Evolutionary conservation across 768 basidiomycete genomes (phyloP), one percentile per base, ranked within the genome.

Genomic region (Agrocybe chaxingu): DNA sequence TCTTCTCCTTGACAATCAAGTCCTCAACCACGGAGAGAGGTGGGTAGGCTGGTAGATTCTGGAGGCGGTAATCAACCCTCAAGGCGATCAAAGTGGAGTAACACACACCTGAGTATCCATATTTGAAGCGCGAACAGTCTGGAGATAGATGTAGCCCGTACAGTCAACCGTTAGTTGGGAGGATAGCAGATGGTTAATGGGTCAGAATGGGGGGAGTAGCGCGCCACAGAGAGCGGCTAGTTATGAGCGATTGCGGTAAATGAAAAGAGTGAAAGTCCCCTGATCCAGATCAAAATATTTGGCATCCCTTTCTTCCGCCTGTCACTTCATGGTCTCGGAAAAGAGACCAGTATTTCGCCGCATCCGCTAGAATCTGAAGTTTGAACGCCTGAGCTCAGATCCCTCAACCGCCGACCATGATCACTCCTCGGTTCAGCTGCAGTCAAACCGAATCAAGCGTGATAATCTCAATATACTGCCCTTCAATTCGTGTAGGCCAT

Each of bases 1-100:
- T 77, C 67, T 92, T 89, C 66, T 92, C 87, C 39, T 82, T 77
- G 45, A 89, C 72, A 50, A 95, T 84, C 52, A 94, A 78, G 56
- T 79, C 78, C 67, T 92, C 87, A 45, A 94, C 80, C 19, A 76
- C 75, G n/a, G 82, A 77, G 32, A 93, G 76, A 13, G 92, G 74
- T 7, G 92, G 92, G 53, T 73, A 74, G 12, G 86, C 82, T 16
- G 79, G 76, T 36, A 92, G 69, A 65, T 77, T 86, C 88, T 90
- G 51, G 6, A 31, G 19, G 45, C 11, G 42, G 50, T 30, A 16
- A 46, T 33, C 41, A 48, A 43, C 13, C 29, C 43, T 51, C 8
- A 41, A 24, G 31, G 31, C 35, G 29, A 41, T 45, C 13, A 11
- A 42, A 10, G 8, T n/a, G 48, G 9, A 32, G 47, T 30, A 30